Evolutionary conservation across 1,139 yeast species (phyloP), one percentile per base, ranked within the genome.

Genomic region (Scheffersomyces parashehatae): DNA sequence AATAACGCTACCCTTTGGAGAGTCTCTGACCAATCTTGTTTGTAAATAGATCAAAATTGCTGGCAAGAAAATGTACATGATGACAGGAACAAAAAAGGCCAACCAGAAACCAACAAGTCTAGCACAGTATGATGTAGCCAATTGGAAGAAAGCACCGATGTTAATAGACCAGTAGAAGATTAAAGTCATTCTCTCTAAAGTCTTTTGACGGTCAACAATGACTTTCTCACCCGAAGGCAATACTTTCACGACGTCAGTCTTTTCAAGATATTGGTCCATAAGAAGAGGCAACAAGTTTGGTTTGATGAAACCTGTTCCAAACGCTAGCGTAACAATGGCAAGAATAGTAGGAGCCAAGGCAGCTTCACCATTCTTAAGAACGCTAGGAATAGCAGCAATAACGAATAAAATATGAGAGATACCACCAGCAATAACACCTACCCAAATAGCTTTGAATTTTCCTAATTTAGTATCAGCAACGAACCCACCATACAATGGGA

Each of bases 401-500:
- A 73, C 66, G 41, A 74, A 65, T 34, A 70, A 51, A 12, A 70
- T 50, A 49, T 73, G 77, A 11, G 73, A 65, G 24, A 72, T 29
- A n/a, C 65, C 64, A 5, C 77, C 78, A 40, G 66, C 60, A 13
- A 58, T 34, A 10, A 69, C 68, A 49, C 79, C 79, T 39, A 68
- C 52, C 67, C 72, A 67, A 37, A 74, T 69, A 41, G 75, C 65
- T 42, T 66, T 68, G 49, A 68, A 66, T 52, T 71, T 73, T 36
- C 79, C 79, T 33, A 67, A 52, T 37, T 52, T 62, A 11, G 75
- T 62, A 58, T 74, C 79, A 32, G 79, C 70, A 42, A 68, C 48
- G 46, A 66, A 73, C 36, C 79, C 78, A 52, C 77, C 77, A 42
- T 63, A 62, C 42, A 74, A 58, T 15, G 79, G 79, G 20, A 70